Percentiles rank a stretch among this genome's conserved stretches.
Conservation (phyloP, 202 grass and related monocot species). For the Hordeum pubiflorum region DNA sequence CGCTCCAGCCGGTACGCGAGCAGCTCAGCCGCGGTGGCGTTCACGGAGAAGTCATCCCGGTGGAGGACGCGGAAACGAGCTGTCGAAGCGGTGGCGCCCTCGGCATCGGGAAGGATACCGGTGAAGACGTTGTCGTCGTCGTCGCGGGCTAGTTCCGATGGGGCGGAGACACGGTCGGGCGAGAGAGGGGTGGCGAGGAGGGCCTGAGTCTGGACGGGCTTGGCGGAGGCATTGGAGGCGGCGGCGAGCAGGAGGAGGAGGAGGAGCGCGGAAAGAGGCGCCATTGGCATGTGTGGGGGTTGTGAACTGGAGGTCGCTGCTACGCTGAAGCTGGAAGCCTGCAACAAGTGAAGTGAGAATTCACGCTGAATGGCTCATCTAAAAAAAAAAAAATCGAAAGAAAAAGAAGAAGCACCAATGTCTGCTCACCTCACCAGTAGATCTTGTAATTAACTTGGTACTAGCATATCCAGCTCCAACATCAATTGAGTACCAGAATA, state of each 20-base stretch:
- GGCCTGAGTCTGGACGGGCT: slow-evolving; percentile 5
- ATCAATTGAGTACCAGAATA: too few species aligned
- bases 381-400: too few species aligned
- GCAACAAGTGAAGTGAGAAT: too few species aligned
- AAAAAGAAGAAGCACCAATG: too few species aligned
- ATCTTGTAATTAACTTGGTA: too few species aligned
- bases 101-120: slow-evolving; percentile 4
- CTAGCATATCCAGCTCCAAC: too few species aligned
- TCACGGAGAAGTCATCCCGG: slow-evolving; percentile 52
- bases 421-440: too few species aligned
- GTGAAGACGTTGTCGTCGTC: not conserved
- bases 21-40: slow-evolving; percentile 40
- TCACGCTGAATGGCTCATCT: too few species aligned
- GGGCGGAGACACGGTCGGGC: slow-evolving; percentile 16
- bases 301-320: too few species aligned
- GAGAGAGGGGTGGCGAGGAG: slow-evolving; percentile 34
- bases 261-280: too few species aligned
- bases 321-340: too few species aligned
- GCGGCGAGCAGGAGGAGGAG: not conserved
- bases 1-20: slow-evolving; percentile 52
- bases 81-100: not conserved
- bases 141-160: not conserved
- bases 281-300: too few species aligned
- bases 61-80: slow-evolving; percentile 55
- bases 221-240: slow-evolving; percentile 10